Percentiles rank a stretch among this genome's conserved stretches.
phyloP scores from a whole-genome alignment of 2,329 filamentous ascomycete genomes.

The Xylaria sp. region DNA sequence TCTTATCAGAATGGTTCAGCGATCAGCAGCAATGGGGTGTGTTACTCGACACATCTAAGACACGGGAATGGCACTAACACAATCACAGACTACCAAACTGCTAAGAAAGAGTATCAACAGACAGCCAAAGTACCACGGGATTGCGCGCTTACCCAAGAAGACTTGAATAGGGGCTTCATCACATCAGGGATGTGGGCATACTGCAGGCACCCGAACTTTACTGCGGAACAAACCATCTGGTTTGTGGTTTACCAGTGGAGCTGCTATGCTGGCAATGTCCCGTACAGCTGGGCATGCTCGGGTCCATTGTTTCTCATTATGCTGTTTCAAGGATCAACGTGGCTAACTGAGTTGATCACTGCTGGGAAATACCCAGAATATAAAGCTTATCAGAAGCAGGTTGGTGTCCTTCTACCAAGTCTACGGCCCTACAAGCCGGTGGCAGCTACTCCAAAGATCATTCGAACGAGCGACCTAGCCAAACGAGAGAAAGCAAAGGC shows the following conservation, averaged over 20 bases:
- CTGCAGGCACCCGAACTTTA: slow-evolving; percentile 94
- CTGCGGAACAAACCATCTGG: slow-evolving; percentile 93
- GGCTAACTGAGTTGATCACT: slow-evolving; percentile 85
- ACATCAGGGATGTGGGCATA: slow-evolving; percentile 86
- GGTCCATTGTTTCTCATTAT: slow-evolving; percentile 77
- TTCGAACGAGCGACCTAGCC: slow-evolving; percentile 63
- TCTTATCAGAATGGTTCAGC: slow-evolving; percentile 79
- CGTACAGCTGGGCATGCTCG: slow-evolving; percentile 81
- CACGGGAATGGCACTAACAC: slow-evolving; percentile 34
- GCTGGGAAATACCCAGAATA: slow-evolving; percentile 90
- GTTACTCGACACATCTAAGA: slow-evolving; percentile 41
- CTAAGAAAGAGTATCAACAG: slow-evolving; percentile 80
- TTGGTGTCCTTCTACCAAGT: slow-evolving; percentile 84
- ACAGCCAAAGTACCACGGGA: slow-evolving; percentile 75
- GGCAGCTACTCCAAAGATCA: slow-evolving; percentile 57
- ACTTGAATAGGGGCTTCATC: slow-evolving; percentile 90
- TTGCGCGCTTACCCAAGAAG: slow-evolving; percentile 73
- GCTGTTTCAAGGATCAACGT: slow-evolving; percentile 90
- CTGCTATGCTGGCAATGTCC: slow-evolving; percentile 75
- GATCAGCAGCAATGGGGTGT: slow-evolving; percentile 93
- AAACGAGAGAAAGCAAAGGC: slow-evolving; percentile 58
- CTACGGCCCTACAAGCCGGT: slow-evolving; percentile 58
- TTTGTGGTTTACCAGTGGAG: slow-evolving; percentile 88
- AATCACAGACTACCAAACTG: slow-evolving; percentile 76
- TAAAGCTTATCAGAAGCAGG: slow-evolving; percentile 80